phyloP scores from a whole-genome alignment of 306 rosid species.

The Corylus heterophylla region DNA sequence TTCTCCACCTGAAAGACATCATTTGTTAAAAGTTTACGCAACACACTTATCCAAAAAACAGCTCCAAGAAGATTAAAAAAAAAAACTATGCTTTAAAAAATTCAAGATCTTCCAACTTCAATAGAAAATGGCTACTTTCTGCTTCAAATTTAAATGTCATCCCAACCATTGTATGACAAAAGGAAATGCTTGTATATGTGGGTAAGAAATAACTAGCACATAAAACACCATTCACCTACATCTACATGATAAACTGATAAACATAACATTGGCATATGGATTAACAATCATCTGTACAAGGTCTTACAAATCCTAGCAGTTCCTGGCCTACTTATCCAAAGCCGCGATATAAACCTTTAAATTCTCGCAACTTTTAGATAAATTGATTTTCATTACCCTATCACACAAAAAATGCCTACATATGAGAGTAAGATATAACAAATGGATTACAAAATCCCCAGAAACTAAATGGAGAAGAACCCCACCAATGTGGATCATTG shows the following conservation, averaged over 20 bases:
- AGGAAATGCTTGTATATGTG: neutral
- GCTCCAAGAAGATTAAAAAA: neutral
- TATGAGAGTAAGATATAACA: neutral
- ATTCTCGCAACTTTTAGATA: neutral
- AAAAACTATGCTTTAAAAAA: neutral
- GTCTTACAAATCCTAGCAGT: neutral
- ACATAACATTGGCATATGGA: neutral
- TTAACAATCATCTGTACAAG: neutral
- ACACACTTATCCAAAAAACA: neutral
- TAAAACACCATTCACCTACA: neutral
- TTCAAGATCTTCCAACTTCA: slow-evolving; percentile 3
- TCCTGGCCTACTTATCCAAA: neutral
- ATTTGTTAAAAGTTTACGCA: slow-evolving; percentile 4
- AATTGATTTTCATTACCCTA: neutral
- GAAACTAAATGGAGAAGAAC: slow-evolving; percentile 27
- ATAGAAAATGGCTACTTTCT: neutral
- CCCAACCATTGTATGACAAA: neutral
- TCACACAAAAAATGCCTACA: neutral
- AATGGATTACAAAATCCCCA: slow-evolving; percentile 5
- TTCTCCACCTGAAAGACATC: slow-evolving; percentile 80
- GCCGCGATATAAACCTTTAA: neutral
- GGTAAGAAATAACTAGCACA: neutral
- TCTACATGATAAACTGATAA: neutral
- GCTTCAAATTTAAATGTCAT: slow-evolving; percentile 2
- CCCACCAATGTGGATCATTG: slow-evolving; percentile 79